Percentiles rank a stretch among this genome's conserved stretches.
Evolutionary conservation across 169 alveolate species (phyloP).

Genomic region (Eimeria necatrix): DNA sequence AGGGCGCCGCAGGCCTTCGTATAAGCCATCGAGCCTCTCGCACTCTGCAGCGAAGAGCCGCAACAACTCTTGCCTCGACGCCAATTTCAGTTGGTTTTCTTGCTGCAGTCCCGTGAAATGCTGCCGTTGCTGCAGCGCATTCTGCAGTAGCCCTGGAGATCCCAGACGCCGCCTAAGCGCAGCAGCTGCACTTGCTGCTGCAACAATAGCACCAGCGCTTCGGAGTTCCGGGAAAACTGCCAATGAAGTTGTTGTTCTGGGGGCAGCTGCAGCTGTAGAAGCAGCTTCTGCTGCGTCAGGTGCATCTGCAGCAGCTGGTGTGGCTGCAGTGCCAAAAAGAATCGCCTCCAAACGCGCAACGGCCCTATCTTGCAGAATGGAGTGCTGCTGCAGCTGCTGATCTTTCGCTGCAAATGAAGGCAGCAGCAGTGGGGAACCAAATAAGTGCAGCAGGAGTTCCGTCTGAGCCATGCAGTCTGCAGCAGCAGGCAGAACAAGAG

Average conservation of each 20-base stretch:
- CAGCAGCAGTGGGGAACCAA: constrained; percentile 39
- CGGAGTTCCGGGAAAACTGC: background rate
- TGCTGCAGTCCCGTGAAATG: background rate
- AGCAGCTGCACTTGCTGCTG: constrained; percentile 27
- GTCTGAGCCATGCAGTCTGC: constrained; percentile 26
- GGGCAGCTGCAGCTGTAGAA: constrained; percentile 17
- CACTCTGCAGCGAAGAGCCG: background rate
- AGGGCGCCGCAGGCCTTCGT: background rate
- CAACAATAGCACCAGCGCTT: background rate
- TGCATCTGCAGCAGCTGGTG: constrained; percentile 19
- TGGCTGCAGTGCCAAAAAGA: background rate
- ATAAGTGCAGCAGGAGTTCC: constrained; percentile 19
- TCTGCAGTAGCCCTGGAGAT: background rate
- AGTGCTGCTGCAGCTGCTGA: constrained; percentile 33
- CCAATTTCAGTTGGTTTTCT: background rate
- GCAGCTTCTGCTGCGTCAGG: background rate
- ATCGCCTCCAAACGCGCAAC: background rate
- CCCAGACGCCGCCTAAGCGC: background rate
- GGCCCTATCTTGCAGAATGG: background rate
- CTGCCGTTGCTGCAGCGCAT: background rate
- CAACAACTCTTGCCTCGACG: background rate
- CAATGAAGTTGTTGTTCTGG: background rate
- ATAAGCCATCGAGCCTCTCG: background rate
- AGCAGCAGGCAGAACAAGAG: background rate
- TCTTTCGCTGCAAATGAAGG: background rate